These are phyloP conservation scores for Ciborinia camelliae DNA, from an alignment of 2,329 filamentous ascomycete genomes.

Conservation along the genomic window DNA sequence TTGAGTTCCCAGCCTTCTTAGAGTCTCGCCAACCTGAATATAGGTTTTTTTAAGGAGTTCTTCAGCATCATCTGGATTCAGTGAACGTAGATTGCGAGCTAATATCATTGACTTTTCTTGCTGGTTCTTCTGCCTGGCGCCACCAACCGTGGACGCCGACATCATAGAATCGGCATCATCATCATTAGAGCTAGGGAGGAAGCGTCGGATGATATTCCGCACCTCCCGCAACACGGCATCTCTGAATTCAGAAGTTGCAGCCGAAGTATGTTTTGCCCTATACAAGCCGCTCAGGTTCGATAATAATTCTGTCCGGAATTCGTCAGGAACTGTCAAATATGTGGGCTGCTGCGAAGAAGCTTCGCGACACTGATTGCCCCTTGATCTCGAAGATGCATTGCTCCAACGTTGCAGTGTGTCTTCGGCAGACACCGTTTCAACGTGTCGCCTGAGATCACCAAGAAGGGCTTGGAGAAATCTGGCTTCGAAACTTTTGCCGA, in stretches of 20 bases:
- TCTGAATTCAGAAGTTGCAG: conserved; percentile 79
- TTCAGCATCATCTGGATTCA: conserved; percentile 83
- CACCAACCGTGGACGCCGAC: conserved; percentile 73
- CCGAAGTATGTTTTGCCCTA: conserved; percentile 72
- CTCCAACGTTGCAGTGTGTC: conserved; percentile 85
- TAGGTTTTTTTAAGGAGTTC: conserved; percentile 79
- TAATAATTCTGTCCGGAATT: conserved; percentile 66
- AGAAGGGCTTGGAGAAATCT: conserved; percentile 77
- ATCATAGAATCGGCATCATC: conserved; percentile 90
- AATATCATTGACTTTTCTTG: conserved; percentile 88
- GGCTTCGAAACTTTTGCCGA: conserved; percentile 82
- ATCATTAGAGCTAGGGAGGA: conserved; percentile 87
- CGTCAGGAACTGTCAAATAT: conserved; percentile 71
- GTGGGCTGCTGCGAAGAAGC: conserved; percentile 65
- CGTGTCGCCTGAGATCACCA: conserved; percentile 75
- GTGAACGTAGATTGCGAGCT: conserved; percentile 78
- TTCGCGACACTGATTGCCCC: conserved; percentile 59
- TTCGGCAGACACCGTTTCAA: conserved; percentile 64
- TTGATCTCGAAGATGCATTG: conserved; percentile 67
- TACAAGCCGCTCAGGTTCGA: conserved; percentile 75
- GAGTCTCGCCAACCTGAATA: conserved; percentile 78
- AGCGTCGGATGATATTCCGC: conserved; percentile 75
- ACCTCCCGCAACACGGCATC: conserved; percentile 83
- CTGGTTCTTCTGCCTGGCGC: conserved; percentile 65
- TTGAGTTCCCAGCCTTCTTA: conserved; percentile 82